Percentiles rank a stretch among this genome's conserved stretches.
phyloP scores from a whole-genome alignment of 148 eudicot genomes.

The Mesembryanthemum crystallinum region DNA sequence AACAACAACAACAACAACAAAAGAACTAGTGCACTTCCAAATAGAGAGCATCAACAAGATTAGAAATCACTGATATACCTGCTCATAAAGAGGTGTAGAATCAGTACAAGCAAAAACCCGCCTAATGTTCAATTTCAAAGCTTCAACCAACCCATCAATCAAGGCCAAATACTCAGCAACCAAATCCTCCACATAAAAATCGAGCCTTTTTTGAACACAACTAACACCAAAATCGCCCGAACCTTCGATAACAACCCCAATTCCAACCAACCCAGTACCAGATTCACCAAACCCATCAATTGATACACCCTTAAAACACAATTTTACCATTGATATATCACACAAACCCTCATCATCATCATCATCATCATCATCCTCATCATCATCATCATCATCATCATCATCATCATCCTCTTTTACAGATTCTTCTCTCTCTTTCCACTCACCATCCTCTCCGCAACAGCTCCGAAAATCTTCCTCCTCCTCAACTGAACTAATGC shows the following conservation, averaged over 20 bases:
- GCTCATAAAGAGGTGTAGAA: slow-evolving; percentile 53
- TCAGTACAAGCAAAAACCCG: slow-evolving; percentile 57
- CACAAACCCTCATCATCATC: slow-evolving; percentile 7
- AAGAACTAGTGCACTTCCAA: background rate
- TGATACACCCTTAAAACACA: slow-evolving; percentile 74
- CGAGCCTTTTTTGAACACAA: slow-evolving; percentile 78
- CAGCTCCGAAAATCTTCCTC: slow-evolving; percentile 78
- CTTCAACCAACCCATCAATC: slow-evolving; percentile 66
- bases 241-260: slow-evolving; percentile 70
- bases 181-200: slow-evolving; percentile 61
- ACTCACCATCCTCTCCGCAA: slow-evolving; percentile 50
- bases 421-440: slow-evolving; percentile 42
- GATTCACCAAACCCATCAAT: slow-evolving; percentile 43
- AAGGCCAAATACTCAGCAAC: slow-evolving; percentile 76
- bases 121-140: slow-evolving; percentile 34
- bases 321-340: slow-evolving; percentile 45
- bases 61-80: slow-evolving; percentile 41
- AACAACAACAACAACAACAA: too few species aligned
- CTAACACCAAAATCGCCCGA: slow-evolving; percentile 28
- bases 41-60: background rate
- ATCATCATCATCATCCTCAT: slow-evolving; percentile 33
- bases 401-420: background rate
- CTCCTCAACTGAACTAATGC: slow-evolving; percentile 39
- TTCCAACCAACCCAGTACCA: slow-evolving; percentile 57
- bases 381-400: too few species aligned